Evolutionary conservation across 768 basidiomycete genomes (phyloP), one percentile per base, ranked within the genome.

Genomic region (Boletellus ananiceps): DNA sequence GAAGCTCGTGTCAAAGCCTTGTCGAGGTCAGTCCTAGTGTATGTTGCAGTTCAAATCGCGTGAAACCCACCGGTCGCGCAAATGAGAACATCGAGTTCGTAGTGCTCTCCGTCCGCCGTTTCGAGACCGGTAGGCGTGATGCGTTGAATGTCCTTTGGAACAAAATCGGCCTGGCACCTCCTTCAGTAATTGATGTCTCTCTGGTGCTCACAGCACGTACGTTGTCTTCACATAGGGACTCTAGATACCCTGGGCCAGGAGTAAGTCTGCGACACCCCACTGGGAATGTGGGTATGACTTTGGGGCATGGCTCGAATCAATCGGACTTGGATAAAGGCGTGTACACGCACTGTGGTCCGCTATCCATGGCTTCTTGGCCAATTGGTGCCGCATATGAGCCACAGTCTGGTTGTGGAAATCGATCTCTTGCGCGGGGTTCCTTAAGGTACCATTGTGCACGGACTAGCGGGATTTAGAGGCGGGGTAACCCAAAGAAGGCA

Each of bases 221-320:
- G 57, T 85, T 84, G 53, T 80, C 78, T 64, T 78, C 73, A 50
- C 77, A 80, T 2, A 86, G 65, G 0, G 84, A 80, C 55, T 85
- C 82, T 29, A 86, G 72, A 59, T 83, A 86, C 6, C 84, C 83
- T 9, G 81, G 81, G 0, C 82, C 84, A 2, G 83, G 81, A 0
- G 84, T 86, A 41, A 84, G 63, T n/a, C 84, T 72, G 23, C 82
- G 72, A 64, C 83, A 86, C 5, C 69, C 74, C 14, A 82, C 75
- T 5, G 75, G 68, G 55, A 83, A 85, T 40, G 77, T 68, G 12
- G 83, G 82, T 21, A 83, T 70, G n/a, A 83, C 54, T 55, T n/a
- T 39, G 19, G 19, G 9, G 33, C 2, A 48, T 4, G 21, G 37
- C 15, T 49, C 13, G 9, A 27, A 21, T 44, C 29, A 32, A 40